Conservation (phyloP, 2,329 filamentous ascomycete genomes). For the Huntiella decipiens region DNA sequence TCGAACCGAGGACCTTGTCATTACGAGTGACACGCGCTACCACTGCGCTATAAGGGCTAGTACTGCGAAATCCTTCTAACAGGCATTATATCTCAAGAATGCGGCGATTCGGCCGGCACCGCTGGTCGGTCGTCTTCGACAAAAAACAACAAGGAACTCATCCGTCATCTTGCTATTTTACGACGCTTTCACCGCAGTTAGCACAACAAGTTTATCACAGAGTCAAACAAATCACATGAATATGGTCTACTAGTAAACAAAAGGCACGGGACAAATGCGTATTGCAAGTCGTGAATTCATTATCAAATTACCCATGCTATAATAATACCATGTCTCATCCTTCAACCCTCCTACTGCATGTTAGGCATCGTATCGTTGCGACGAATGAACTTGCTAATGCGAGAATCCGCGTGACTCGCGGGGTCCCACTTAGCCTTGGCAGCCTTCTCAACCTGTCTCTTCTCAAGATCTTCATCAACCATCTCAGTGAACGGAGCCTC, state of each 20-base stretch:
- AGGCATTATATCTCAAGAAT: too few species aligned
- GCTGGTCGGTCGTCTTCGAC: too few species aligned
- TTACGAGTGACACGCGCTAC: slow-evolving; percentile 22
- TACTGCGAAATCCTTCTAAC: too few species aligned
- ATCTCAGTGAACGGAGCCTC: slow-evolving; percentile 6
- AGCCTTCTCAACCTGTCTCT: slow-evolving; percentile 3
- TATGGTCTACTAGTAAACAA: too few species aligned
- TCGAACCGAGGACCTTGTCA: slow-evolving; percentile 21
- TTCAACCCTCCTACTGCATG: background rate
- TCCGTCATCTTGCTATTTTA: too few species aligned
- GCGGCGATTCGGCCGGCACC: too few species aligned
- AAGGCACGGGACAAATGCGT: too few species aligned
- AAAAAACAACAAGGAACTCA: too few species aligned
- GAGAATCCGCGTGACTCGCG: background rate
- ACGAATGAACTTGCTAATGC: slow-evolving; percentile 8
- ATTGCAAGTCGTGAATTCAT: background rate
- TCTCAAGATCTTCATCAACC: slow-evolving; percentile 10
- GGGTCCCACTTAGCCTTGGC: slow-evolving; percentile 9
- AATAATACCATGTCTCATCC: background rate
- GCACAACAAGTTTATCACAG: too few species aligned
- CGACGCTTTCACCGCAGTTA: too few species aligned
- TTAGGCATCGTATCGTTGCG: slow-evolving; percentile 1
- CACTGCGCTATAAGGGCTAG: slow-evolving; percentile 20
- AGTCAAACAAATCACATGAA: too few species aligned
- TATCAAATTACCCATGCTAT: background rate